These are phyloP conservation scores for Suaeda aralocaspica DNA, from an alignment of 148 eudicot genomes.

Conservation along the genomic window DNA sequence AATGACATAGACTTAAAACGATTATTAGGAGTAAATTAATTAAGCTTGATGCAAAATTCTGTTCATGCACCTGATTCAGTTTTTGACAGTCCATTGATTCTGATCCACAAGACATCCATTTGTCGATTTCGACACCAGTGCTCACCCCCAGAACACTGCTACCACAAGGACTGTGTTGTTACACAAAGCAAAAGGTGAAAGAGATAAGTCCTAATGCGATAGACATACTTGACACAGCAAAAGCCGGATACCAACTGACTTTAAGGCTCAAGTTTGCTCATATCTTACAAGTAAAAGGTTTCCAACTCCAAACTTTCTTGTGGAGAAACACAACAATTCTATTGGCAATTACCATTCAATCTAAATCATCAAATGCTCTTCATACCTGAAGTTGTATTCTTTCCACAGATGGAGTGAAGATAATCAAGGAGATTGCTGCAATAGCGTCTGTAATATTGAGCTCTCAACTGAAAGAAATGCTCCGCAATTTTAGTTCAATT, in stretches of 20 bases:
- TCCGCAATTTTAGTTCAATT: constrained; percentile 37
- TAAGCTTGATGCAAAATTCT: too few relatives aligned
- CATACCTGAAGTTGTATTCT: not conserved
- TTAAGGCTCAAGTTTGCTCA: constrained; percentile 48
- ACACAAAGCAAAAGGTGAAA: constrained; percentile 44
- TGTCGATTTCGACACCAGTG: constrained; percentile 83
- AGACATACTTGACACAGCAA: constrained; percentile 54
- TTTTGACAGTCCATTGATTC: constrained; percentile 48
- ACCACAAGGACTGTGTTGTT: constrained; percentile 33
- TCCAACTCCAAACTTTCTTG: constrained; percentile 9
- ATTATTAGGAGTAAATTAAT: not conserved
- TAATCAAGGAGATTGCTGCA: constrained; percentile 62
- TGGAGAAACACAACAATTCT: not conserved
- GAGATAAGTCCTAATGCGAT: constrained; percentile 47
- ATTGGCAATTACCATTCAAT: not conserved
- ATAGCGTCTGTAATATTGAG: constrained; percentile 68
- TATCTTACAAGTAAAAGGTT: constrained; percentile 69
- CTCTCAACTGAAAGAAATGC: constrained; percentile 71
- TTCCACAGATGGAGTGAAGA: constrained; percentile 45
- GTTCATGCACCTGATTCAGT: not conserved
- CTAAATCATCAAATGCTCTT: not conserved
- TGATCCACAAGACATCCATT: constrained; percentile 44
- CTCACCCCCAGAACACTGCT: constrained; percentile 36
- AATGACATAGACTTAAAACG: not conserved
- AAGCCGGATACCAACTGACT: constrained; percentile 70